A percentile compares a stretch with the other conserved stretches of the same genome.
These are phyloP conservation scores for Trichoderma atroviride DNA, from an alignment of 2,329 filamentous ascomycete species.

Conservation along the genomic window DNA sequence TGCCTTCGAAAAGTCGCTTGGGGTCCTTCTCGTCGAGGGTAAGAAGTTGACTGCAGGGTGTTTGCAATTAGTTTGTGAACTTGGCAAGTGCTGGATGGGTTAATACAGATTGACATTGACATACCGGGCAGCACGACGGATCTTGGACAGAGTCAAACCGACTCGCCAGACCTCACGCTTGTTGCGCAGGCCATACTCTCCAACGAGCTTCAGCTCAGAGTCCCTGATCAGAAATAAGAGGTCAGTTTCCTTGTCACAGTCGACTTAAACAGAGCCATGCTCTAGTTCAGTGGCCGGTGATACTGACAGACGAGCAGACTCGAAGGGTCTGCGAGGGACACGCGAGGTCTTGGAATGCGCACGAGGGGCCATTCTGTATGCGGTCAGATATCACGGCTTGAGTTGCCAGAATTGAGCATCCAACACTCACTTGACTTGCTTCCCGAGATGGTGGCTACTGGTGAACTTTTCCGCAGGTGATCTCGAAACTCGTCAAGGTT, in stretches of 20 bases:
- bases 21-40: conserved; percentile 99
- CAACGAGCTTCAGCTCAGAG: conserved; percentile 98
- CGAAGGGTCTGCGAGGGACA: conserved; percentile 97
- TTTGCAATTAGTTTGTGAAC: not conserved
- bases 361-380: conserved; percentile 47
- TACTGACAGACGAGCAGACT: conserved; percentile 99
- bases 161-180: conserved; percentile 99
- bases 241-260: conserved; percentile 74
- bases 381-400: conserved; percentile 35
- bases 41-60: conserved; percentile 81
- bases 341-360: conserved; percentile 99
- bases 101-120: conserved; percentile 26
- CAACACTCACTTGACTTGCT: conserved; percentile 45
- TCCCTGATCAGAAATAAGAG: conserved; percentile 67
- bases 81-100: not conserved
- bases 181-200: conserved; percentile 99
- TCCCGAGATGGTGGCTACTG: conserved; percentile 43
- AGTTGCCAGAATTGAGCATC: conserved; percentile 17
- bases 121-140: conserved; percentile 99
- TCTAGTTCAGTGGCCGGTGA: conserved; percentile 94
- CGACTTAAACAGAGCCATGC: conserved; percentile 98
- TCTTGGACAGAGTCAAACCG: conserved; percentile 99
- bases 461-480: conserved; percentile 38
- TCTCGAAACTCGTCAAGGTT: conserved; percentile 37
- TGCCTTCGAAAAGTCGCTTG: conserved; percentile 99